Conservation (phyloP, 2,329 filamentous ascomycete species). For the Thyridium curvatum region DNA sequence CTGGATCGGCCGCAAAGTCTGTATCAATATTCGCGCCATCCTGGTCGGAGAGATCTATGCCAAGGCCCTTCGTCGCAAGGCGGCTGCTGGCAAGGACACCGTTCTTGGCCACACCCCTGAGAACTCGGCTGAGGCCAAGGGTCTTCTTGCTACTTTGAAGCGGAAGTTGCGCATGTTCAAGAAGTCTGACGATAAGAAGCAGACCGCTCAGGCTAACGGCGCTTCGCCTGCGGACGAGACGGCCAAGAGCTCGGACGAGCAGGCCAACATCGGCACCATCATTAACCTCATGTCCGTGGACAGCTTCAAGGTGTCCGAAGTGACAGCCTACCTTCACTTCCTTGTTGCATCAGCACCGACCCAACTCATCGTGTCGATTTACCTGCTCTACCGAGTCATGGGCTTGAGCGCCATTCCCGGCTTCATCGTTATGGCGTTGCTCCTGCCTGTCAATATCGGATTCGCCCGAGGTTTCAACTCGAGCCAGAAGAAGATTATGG, state of each 20-base stretch:
- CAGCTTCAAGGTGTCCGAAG: constrained; percentile 96
- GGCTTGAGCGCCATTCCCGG: constrained; percentile 91
- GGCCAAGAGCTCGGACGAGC: constrained; percentile 48
- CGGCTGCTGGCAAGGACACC: constrained; percentile 70
- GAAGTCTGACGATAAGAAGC: constrained; percentile 40
- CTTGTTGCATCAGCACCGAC: constrained; percentile 88
- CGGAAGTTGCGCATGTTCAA: constrained; percentile 56
- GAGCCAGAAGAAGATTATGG: constrained; percentile 86
- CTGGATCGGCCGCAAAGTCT: constrained; percentile 91
- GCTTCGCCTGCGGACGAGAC: constrained; percentile 27
- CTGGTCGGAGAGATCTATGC: constrained; percentile 97
- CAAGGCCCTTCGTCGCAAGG: constrained; percentile 88
- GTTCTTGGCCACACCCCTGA: constrained; percentile 52
- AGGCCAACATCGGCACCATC: constrained; percentile 93
- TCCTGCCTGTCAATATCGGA: constrained; percentile 84
- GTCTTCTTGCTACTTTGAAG: constrained; percentile 44
- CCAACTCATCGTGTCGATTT: constrained; percentile 75
- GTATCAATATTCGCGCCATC: constrained; percentile 86
- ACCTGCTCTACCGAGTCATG: constrained; percentile 82
- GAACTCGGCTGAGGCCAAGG: constrained; percentile 27
- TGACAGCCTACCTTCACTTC: constrained; percentile 92
- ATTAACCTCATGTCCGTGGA: constrained; percentile 99
- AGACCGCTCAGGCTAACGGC: constrained; percentile 19
- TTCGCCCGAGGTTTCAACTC: constrained; percentile 80
- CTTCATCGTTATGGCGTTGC: constrained; percentile 80